Conservation (phyloP, 2,329 filamentous ascomycete genomes). For the Penicillium italicum region DNA sequence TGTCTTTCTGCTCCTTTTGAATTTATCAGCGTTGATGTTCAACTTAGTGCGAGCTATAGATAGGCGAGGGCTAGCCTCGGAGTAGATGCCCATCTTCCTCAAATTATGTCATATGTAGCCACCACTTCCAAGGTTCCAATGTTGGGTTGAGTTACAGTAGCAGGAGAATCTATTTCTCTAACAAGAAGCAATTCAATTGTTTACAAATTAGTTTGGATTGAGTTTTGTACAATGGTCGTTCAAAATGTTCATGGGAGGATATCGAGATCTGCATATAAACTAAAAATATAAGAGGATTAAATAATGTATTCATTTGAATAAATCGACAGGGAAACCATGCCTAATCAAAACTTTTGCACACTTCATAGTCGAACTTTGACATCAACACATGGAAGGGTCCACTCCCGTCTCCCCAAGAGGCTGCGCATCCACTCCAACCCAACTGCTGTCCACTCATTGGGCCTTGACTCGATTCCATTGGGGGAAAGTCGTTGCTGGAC, state of each 20-base stretch:
- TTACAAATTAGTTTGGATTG: neutral
- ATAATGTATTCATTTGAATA: neutral
- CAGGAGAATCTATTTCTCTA: neutral
- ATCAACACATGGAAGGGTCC: conserved; percentile 88
- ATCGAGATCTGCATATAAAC: neutral
- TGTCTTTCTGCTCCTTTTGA: neutral
- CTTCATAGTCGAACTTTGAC: conserved; percentile 71
- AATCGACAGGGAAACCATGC: neutral
- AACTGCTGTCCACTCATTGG: conserved; percentile 68
- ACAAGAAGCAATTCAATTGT: neutral
- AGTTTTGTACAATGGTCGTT: neutral
- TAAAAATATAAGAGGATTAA: neutral
- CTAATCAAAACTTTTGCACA: neutral
- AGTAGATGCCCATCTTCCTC: too few species aligned
- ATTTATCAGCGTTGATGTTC: neutral
- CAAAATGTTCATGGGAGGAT: neutral
- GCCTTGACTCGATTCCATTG: conserved; percentile 36
- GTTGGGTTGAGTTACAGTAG: neutral
- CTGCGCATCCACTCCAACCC: conserved; percentile 84
- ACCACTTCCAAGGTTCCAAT: too few species aligned
- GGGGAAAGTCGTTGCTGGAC: conserved; percentile 41
- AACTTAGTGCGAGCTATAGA: neutral
- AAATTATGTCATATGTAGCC: neutral
- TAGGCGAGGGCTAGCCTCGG: too few species aligned
- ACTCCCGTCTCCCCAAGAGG: conserved; percentile 76